Conservation (phyloP, 2,329 filamentous ascomycete species). For the Teratosphaeria gauchensis region DNA sequence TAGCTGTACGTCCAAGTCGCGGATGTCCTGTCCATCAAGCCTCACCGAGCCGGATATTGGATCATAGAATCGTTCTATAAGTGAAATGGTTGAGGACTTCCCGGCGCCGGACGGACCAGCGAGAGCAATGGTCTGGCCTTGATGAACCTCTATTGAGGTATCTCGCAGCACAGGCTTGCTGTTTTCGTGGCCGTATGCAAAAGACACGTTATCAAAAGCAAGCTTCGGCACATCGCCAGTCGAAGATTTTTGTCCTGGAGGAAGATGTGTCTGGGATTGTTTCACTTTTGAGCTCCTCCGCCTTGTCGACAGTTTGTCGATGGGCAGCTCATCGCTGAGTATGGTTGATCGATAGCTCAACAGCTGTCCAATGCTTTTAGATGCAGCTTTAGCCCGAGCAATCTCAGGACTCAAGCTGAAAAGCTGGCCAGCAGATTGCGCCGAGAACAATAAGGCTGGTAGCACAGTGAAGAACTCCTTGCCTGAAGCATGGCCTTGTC, state of each 20-base stretch:
- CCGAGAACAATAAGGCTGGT: conserved; percentile 37
- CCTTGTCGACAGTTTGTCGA: background rate
- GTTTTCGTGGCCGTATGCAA: conserved; percentile 29
- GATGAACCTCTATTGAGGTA: conserved; percentile 38
- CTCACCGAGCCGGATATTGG: conserved; percentile 29
- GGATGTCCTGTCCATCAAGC: conserved; percentile 35
- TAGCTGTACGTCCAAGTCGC: conserved; percentile 25
- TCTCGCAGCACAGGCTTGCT: conserved; percentile 34
- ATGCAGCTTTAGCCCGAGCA: conserved; percentile 34
- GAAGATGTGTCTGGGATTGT: background rate
- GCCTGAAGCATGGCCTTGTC: conserved; percentile 32
- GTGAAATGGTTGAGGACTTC: conserved; percentile 36
- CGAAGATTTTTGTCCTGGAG: background rate
- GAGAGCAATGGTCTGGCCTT: conserved; percentile 44
- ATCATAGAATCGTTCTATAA: conserved; percentile 40
- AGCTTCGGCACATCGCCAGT: conserved; percentile 9
- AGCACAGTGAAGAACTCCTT: conserved; percentile 38
- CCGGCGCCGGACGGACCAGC: conserved; percentile 38
- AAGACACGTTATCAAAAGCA: conserved; percentile 28
- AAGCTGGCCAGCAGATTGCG: conserved; percentile 37
- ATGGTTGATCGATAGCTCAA: conserved; percentile 33
- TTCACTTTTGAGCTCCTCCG: background rate
- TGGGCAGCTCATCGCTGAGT: conserved; percentile 11
- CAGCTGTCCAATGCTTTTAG: conserved; percentile 34
- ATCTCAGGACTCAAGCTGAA: conserved; percentile 39